Percentiles rank a stretch among this genome's conserved stretches.
Conservation (phyloP, 1,139 yeast species). For the Suhomyces yuchorum region DNA sequence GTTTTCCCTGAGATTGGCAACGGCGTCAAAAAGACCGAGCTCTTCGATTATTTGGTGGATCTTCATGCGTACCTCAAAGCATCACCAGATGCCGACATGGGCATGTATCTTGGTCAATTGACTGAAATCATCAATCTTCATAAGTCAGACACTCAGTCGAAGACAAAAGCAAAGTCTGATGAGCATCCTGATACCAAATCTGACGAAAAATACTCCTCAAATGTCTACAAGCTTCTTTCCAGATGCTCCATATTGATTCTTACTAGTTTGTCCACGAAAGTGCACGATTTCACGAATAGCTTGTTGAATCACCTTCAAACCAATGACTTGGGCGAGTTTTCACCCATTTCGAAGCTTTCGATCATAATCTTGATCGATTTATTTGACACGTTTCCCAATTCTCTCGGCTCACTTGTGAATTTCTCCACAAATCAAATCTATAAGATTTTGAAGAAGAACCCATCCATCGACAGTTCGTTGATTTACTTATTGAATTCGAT, state of each 20-base stretch:
- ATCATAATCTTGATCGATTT: constrained; percentile 40
- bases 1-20: constrained; percentile 22
- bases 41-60: constrained; percentile 29
- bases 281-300: constrained; percentile 42
- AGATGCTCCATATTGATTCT: constrained; percentile 33
- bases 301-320: constrained; percentile 33
- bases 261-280: constrained; percentile 36
- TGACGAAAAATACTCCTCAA: constrained; percentile 22
- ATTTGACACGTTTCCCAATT: constrained; percentile 41
- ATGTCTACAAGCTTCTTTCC: constrained; percentile 35
- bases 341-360: constrained; percentile 28
- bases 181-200: not conserved
- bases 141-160: constrained; percentile 10
- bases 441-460: constrained; percentile 42
- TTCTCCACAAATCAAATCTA: constrained; percentile 41
- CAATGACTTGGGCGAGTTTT: constrained; percentile 20
- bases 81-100: constrained; percentile 15
- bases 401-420: constrained; percentile 39
- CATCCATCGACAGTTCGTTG: constrained; percentile 31
- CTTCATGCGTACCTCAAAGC: constrained; percentile 24
- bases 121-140: constrained; percentile 16
- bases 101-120: constrained; percentile 15
- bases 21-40: constrained; percentile 24
- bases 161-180: not conserved
- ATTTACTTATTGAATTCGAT: constrained; percentile 37